Base-by-base conservation (phyloP, 768 basidiomycete genomes). In the Boletus rubroflammeus region DNA sequence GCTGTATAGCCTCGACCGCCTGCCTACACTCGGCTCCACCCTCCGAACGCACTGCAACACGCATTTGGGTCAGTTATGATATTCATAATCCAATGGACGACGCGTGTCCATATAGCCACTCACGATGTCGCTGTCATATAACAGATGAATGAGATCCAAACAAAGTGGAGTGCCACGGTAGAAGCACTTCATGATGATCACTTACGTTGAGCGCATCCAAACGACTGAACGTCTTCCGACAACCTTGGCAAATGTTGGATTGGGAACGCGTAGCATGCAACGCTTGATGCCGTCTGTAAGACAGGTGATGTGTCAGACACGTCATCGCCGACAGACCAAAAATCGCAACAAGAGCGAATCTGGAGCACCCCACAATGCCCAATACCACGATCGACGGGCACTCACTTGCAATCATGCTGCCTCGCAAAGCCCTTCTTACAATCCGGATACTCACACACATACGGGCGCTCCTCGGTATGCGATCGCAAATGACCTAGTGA, bases 351-450 rank as follows among this genome's bases (percentile, higher is more conserved):
- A 39, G 6, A 10, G n/a, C 10, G 10, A 6, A 23, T 32, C 21
- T 28, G 19, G 15, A 21, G 39, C 49, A 32, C 14, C 8, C 31
- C 26, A 28, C 28, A 13, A 23, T 6, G 28, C 31, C 15, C 34
- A 28, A 46, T 49, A 19, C 25, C 21, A 28, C 25, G 58, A 63
- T 63, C 62, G 47, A 50, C 25, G 29, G 19, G 21, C 17, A 84
- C 88, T 67, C 66, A 90, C 87, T 97, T 97, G 89, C 93, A 96
- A 68, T 98, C 94, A 70, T 98, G 94, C 69, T 95, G 92, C 42
- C 94, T 81, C 47, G 94, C 94, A 68, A 97, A 96, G 25, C 91
- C 88, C 69, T 97, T 98, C 67, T 88, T 89, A 71, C 94, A 98
- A 29, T 93, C 93, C 13, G 91, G 90, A 82, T 89, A 94, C 55